phyloP scores from a whole-genome alignment of 2,329 filamentous ascomycete species.

The Colletotrichum caudatum region DNA sequence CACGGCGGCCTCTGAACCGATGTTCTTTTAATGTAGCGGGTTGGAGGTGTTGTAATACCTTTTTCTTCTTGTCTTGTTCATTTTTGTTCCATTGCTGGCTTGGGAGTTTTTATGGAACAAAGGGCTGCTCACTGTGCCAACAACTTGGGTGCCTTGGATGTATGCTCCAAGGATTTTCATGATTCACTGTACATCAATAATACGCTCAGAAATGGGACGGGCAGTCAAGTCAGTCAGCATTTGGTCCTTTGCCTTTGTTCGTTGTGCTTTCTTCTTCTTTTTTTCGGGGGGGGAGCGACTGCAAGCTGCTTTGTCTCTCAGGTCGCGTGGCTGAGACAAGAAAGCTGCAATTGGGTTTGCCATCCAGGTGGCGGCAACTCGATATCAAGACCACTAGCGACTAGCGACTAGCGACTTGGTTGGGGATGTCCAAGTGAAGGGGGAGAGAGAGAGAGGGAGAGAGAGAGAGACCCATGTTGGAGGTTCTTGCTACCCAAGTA shows the following conservation, averaged over 20 bases:
- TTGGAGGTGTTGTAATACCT: slow-evolving; percentile 31
- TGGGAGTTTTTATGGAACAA: slow-evolving; percentile 30
- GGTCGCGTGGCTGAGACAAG: background rate
- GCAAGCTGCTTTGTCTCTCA: background rate
- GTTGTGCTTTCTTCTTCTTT: background rate
- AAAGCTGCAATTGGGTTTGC: background rate
- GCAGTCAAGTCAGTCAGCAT: background rate
- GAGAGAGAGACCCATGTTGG: background rate
- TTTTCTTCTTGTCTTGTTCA: background rate
- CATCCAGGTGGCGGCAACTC: background rate
- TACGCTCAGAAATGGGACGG: background rate
- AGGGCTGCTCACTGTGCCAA: slow-evolving; percentile 4
- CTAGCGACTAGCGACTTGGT: background rate
- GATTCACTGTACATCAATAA: slow-evolving; percentile 20
- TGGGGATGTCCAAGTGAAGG: background rate
- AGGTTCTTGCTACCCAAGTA: too few relatives aligned
- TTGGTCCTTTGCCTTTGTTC: background rate
- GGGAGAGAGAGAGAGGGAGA: background rate
- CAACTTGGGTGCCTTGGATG: background rate
- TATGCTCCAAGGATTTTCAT: slow-evolving; percentile 7
- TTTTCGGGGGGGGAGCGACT: background rate
- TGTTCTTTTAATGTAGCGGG: slow-evolving; percentile 2
- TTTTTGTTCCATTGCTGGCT: background rate
- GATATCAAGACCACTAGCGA: too few relatives aligned
- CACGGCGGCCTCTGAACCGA: background rate